Evolutionary conservation across 345 rosid species (phyloP), one percentile per base, ranked within the genome.

Genomic region (Bruguiera parviflora): DNA sequence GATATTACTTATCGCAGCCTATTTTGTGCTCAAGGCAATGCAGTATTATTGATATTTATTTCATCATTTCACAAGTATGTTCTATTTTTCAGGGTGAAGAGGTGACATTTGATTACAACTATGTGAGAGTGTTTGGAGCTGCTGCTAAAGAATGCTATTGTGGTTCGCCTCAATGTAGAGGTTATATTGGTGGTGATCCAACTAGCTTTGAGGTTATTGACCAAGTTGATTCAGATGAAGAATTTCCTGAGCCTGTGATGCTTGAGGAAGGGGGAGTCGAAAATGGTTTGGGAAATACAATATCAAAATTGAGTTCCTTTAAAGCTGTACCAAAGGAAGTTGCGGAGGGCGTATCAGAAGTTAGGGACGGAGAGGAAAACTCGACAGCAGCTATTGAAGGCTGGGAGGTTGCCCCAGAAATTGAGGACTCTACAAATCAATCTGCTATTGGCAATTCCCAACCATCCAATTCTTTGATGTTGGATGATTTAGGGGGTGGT

Each of bases 161-260:
- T 78, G 90, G 91, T 39, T 86, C 99, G 65, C 71, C 87, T 58
- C 94, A 85, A 28, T 95, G 99, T 79, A 87, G 87, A 70, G 99
- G 99, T 58, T 92, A 95, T 77, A 92, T 95, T 66, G 99, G 99
- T 55, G 97, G 99, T 70, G 99, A 95, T 87, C 93, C 88, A 49
- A 81, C 81, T 52, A 84, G 80, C 69, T 77, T 86, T 67, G 99
- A 92, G 78, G 84, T 86, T 71, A 78, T 89, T 74, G 88, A 87
- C 82, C 92, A 92, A 79, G 92, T 91, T 81, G 99, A 95, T 81
- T 95, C 99, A 49, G 98, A 95, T 83, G 99, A 90, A 78, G 99
- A 95, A 81, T 92, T 78, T 86, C 91, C 88, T 63, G 99, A 95
- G 78, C 97, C 97, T 58, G 76, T 86, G 74, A 95, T 95, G 88